Percentiles rank a stretch among this genome's conserved stretches.
Conservation (phyloP, 2,329 filamentous ascomycete species). For the Alternaria sp. region DNA sequence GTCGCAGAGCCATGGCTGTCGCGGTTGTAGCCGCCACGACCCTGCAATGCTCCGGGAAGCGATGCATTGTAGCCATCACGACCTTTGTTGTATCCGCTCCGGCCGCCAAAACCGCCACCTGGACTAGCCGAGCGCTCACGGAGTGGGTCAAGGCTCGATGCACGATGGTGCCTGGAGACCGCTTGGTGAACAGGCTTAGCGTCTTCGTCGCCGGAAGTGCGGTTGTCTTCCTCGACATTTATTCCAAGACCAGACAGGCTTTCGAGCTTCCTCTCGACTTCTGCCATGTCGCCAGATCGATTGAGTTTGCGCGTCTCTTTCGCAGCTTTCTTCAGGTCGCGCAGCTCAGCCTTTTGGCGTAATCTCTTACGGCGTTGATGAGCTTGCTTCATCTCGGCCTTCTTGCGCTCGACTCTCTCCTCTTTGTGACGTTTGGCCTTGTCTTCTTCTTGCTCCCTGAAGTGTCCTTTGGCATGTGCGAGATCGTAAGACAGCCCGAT, state of each 20-base stretch:
- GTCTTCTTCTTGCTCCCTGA: constrained; percentile 59
- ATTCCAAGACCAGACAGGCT: constrained; percentile 44
- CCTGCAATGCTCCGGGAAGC: constrained; percentile 36
- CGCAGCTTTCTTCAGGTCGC: constrained; percentile 47
- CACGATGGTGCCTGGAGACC: constrained; percentile 37
- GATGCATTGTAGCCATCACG: constrained; percentile 45
- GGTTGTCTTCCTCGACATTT: constrained; percentile 40
- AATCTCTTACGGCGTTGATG: constrained; percentile 43
- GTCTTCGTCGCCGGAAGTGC: constrained; percentile 37
- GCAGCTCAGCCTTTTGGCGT: constrained; percentile 47
- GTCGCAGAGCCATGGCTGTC: constrained; percentile 24
- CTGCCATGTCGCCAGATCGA: constrained; percentile 28
- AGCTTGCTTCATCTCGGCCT: constrained; percentile 46
- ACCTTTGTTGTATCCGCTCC: constrained; percentile 43
- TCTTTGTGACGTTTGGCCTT: constrained; percentile 50
- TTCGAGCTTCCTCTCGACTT: constrained; percentile 36
- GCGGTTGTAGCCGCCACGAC: constrained; percentile 39
- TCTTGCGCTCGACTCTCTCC: constrained; percentile 45
- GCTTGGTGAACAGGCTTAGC: constrained; percentile 35
- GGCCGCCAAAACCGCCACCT: constrained; percentile 36
- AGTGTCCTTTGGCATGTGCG: constrained; percentile 69
- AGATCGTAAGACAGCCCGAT: constrained; percentile 75
- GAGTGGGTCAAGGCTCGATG: constrained; percentile 35
- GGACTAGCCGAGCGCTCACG: constrained; percentile 43
- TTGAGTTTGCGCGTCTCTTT: constrained; percentile 37